Percentiles rank a stretch among this genome's conserved stretches.
Evolutionary conservation across 495 filamentous ascomycete species (phyloP).

Genomic region (Talaromyces nanjingensis): DNA sequence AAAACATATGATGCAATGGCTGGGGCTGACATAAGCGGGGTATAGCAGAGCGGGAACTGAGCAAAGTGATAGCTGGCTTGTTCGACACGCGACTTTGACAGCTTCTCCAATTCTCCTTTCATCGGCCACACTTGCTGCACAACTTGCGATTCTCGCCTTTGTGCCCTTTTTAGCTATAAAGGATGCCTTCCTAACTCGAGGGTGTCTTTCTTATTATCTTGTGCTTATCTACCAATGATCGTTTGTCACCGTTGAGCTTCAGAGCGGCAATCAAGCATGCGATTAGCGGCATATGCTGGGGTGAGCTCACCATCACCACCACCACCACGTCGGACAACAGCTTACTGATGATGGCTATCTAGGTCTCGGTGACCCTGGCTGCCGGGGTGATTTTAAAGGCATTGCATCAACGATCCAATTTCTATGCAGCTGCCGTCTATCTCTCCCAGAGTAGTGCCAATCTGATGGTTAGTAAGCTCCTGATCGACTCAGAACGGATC

Average conservation of each 20-base stretch:
- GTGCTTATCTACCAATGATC: background rate
- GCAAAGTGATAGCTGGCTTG: constrained; percentile 9
- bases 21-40: constrained; percentile 9
- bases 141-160: constrained; percentile 12
- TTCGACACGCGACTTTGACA: constrained; percentile 6
- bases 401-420: constrained; percentile 90
- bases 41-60: background rate
- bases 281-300: constrained; percentile 46
- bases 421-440: constrained; percentile 95
- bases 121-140: background rate
- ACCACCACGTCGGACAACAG: background rate
- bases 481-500: background rate
- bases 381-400: constrained; percentile 78
- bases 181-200: constrained; percentile 4
- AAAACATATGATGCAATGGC: background rate
- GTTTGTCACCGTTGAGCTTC: background rate
- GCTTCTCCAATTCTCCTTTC: background rate
- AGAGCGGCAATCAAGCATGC: constrained; percentile 30
- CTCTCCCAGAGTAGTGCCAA: constrained; percentile 92
- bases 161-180: constrained; percentile 9
- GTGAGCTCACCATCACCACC: constrained; percentile 20
- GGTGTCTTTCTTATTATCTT: background rate
- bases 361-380: constrained; percentile 74
- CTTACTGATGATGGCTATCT: background rate
- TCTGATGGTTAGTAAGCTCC: constrained; percentile 60